A percentile compares a stretch with the other conserved stretches of the same genome.
phyloP scores from a whole-genome alignment of 2,329 filamentous ascomycete species.

The Sclerotinia minor region DNA sequence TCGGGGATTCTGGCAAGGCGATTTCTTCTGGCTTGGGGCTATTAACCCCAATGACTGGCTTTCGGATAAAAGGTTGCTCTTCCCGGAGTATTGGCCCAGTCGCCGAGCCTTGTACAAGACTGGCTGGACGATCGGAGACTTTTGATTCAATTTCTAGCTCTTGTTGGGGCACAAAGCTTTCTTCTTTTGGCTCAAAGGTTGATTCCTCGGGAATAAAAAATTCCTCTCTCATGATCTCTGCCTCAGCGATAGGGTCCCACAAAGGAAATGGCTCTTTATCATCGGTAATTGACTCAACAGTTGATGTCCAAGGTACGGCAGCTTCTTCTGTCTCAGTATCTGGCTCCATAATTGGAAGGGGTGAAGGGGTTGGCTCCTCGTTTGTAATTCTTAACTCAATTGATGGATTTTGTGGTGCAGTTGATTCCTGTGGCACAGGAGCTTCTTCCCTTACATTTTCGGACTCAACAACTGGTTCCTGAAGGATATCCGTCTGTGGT shows the following conservation, averaged over 20 bases:
- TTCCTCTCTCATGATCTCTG: neutral
- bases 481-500: neutral
- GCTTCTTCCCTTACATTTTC: neutral
- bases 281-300: neutral
- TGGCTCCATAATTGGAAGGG: neutral
- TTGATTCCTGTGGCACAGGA: neutral
- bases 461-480: constrained; percentile 2
- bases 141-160: neutral
- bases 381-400: neutral
- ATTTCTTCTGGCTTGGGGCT: constrained; percentile 13
- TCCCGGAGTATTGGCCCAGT: neutral
- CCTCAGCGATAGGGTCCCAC: neutral
- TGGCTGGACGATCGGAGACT: neutral
- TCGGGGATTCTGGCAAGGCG: constrained; percentile 16
- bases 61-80: neutral
- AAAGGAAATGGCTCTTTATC: neutral
- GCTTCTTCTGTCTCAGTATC: neutral
- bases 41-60: neutral
- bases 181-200: neutral
- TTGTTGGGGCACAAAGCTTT: constrained; percentile 17
- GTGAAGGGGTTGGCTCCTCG: neutral
- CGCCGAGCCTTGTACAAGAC: constrained; percentile 2
- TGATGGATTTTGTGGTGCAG: neutral
- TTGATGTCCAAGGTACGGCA: neutral
- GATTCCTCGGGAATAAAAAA: neutral